Percentiles rank a stretch among this genome's conserved stretches.
phyloP scores from a whole-genome alignment of 331 rosid species.

The Stylosanthes scabra region DNA sequence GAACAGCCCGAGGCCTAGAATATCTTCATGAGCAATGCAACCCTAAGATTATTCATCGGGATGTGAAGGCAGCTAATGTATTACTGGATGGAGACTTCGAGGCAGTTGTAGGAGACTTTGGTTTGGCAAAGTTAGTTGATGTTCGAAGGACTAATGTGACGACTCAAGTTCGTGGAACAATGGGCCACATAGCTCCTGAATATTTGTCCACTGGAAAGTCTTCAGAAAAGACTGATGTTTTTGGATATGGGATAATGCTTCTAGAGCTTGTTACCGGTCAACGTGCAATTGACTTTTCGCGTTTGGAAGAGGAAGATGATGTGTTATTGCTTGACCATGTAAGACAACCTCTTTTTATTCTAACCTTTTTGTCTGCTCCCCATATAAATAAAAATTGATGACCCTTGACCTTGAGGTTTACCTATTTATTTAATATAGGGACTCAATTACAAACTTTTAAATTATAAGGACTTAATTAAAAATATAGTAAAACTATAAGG shows the following conservation, averaged over 20 bases:
- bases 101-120: constrained; percentile 97
- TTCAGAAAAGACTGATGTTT: constrained; percentile 94
- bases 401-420: too few relatives aligned
- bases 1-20: constrained; percentile 96
- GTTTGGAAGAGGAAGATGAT: constrained; percentile 93
- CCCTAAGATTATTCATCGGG: constrained; percentile 97
- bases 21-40: constrained; percentile 97
- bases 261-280: constrained; percentile 95
- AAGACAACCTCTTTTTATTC: constrained; percentile 42
- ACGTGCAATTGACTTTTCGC: constrained; percentile 92
- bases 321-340: constrained; percentile 94
- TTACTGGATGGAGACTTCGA: constrained; percentile 91
- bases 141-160: constrained; percentile 86
- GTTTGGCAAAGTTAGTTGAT: constrained; percentile 94
- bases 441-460: too few relatives aligned
- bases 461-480: too few relatives aligned
- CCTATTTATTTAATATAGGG: too few relatives aligned
- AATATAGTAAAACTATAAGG: too few relatives aligned
- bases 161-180: constrained; percentile 97
- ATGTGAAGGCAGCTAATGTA: constrained; percentile 98
- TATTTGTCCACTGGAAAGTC: constrained; percentile 95
- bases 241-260: constrained; percentile 95
- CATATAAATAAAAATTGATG: too few relatives aligned
- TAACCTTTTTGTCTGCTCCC: constrained; percentile 27
- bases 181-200: constrained; percentile 99